phyloP scores from a whole-genome alignment of 2,329 filamentous ascomycete species.

The Ceratocystis lukuohia region DNA sequence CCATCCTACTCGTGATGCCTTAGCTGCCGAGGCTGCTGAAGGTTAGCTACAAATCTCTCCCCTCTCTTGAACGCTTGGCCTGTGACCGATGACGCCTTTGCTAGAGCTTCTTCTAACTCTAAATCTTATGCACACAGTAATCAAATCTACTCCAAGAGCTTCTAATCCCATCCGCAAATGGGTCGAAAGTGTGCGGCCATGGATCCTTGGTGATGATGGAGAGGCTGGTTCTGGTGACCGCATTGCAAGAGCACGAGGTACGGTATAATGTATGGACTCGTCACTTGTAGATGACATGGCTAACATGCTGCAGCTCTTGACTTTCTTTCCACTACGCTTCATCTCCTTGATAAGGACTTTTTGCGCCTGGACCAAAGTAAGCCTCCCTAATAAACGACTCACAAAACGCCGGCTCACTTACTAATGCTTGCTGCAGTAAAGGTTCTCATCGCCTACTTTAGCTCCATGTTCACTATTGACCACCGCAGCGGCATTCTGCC shows the following conservation, averaged over 20 bases:
- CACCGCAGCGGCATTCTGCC: conserved; percentile 46
- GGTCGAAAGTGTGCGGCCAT: conserved; percentile 42
- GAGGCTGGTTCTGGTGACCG: conserved; percentile 35
- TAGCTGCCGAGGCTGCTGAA: conserved; percentile 35
- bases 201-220: conserved; percentile 35
- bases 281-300: not conserved
- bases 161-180: conserved; percentile 39
- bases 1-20: conserved; percentile 28
- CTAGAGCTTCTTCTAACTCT: not conserved
- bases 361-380: conserved; percentile 39
- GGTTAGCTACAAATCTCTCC: conserved; percentile 24
- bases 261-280: conserved; percentile 15
- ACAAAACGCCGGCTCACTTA: too few relatives aligned
- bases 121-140: conserved; percentile 20
- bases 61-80: not conserved
- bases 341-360: conserved; percentile 33
- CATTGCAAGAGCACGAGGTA: conserved; percentile 41
- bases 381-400: not conserved
- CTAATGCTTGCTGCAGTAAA: conserved; percentile 27
- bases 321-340: conserved; percentile 43
- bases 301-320: conserved; percentile 33
- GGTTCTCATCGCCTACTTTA: conserved; percentile 41
- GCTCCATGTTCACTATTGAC: conserved; percentile 45
- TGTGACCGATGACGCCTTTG: not conserved
- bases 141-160: conserved; percentile 32